A percentile compares a stretch with the other conserved stretches of the same genome.
These are phyloP conservation scores for Nakaseomyces uthaithaninus DNA, from an alignment of 1,139 yeast genomes.

Conservation along the genomic window DNA sequence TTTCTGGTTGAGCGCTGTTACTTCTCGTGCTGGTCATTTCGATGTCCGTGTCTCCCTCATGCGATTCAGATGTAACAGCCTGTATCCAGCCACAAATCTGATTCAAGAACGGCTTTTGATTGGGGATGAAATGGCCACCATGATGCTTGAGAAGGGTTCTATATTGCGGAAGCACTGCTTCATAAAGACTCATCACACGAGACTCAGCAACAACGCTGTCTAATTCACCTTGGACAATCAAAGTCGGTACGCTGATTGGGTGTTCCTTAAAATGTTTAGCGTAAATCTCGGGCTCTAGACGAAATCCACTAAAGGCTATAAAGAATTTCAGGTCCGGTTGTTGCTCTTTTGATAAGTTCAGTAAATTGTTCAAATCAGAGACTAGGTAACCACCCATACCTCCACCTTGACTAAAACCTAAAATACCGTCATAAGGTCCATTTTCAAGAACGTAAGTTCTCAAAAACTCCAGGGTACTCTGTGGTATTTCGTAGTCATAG, in stretches of 20 bases:
- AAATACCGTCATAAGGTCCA: constrained; percentile 82
- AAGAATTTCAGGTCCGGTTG: constrained; percentile 57
- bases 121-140: constrained; percentile 87
- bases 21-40: not conserved
- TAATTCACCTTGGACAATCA: constrained; percentile 77
- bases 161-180: constrained; percentile 42
- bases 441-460: constrained; percentile 34
- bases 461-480: constrained; percentile 19
- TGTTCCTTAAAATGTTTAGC: constrained; percentile 38
- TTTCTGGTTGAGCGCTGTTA: constrained; percentile 11
- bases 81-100: constrained; percentile 53
- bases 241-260: constrained; percentile 43
- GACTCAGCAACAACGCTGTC: constrained; percentile 81
- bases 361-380: constrained; percentile 35
- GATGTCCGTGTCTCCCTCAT: not conserved
- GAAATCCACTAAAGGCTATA: constrained; percentile 71
- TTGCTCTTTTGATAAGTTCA: constrained; percentile 21
- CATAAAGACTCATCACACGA: constrained; percentile 50
- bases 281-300: constrained; percentile 46
- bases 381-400: constrained; percentile 58
- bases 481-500: constrained; percentile 19
- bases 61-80: not conserved
- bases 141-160: constrained; percentile 58
- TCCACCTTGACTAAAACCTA: constrained; percentile 93
- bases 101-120: constrained; percentile 50